Conservation (phyloP, 306 rosid genomes). For the Neltuma alba region DNA sequence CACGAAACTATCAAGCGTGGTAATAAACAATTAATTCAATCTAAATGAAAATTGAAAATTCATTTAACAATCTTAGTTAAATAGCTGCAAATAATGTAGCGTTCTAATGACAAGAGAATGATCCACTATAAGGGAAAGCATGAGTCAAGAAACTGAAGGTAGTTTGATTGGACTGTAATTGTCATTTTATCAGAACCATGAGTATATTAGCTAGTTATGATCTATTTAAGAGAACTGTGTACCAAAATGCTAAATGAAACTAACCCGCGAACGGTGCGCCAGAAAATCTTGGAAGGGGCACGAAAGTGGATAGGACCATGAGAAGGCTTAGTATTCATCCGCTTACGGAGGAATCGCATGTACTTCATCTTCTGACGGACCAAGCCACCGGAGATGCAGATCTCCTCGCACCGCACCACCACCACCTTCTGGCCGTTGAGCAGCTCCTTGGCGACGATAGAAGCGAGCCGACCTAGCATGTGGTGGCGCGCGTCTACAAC, state of each 20-base stretch:
- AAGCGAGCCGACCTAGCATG: slow-evolving; percentile 29
- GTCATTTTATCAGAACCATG: not conserved
- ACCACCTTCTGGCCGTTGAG: slow-evolving; percentile 31
- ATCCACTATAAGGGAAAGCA: not conserved
- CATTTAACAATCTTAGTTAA: not conserved
- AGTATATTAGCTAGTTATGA: not conserved
- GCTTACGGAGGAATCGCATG: slow-evolving; percentile 32
- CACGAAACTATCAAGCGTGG: not conserved
- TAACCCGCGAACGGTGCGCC: slow-evolving; percentile 26
- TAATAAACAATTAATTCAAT: not conserved
- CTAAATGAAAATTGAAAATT: not conserved
- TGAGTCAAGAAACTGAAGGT: not conserved
- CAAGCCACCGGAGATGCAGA: slow-evolving; percentile 32
- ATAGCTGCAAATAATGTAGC: not conserved
- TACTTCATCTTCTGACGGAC: slow-evolving; percentile 36
- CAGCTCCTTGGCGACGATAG: slow-evolving; percentile 31
- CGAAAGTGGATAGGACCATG: slow-evolving; percentile 27
- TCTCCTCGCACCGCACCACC: slow-evolving; percentile 35
- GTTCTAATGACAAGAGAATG: not conserved
- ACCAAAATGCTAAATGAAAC: not conserved
- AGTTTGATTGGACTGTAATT: not conserved
- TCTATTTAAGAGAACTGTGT: not conserved
- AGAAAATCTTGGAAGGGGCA: slow-evolving; percentile 26
- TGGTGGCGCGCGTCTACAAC: slow-evolving; percentile 28
- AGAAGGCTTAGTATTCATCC: slow-evolving; percentile 31